phyloP scores from a whole-genome alignment of 305 asterid genomes.

The Fraxinus dipetala region DNA sequence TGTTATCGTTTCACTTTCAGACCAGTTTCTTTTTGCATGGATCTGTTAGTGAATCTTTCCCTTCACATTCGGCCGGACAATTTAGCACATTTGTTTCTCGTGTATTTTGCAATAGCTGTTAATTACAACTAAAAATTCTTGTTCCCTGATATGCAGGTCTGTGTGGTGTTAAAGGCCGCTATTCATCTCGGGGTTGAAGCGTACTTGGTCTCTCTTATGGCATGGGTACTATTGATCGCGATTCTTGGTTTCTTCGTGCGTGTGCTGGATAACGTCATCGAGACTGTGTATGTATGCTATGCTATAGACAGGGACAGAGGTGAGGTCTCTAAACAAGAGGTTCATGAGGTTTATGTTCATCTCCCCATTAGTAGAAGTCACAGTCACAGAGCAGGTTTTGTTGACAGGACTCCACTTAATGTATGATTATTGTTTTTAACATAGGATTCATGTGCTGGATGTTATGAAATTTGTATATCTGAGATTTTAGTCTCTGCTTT shows the following conservation, averaged over 20 bases:
- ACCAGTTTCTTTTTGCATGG: neutral
- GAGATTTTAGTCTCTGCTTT: constrained; percentile 30
- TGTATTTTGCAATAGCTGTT: neutral
- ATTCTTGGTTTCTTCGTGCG: constrained; percentile 67
- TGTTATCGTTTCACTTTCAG: neutral
- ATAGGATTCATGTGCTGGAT: constrained; percentile 28
- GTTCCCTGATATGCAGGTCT: constrained; percentile 46
- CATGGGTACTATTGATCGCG: constrained; percentile 69
- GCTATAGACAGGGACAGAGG: constrained; percentile 83
- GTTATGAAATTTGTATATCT: constrained; percentile 40
- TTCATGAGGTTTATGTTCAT: constrained; percentile 87
- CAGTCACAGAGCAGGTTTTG: constrained; percentile 45
- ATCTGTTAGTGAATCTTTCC: neutral
- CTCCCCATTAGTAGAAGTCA: constrained; percentile 81
- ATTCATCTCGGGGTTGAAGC: constrained; percentile 62
- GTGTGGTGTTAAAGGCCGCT: constrained; percentile 50
- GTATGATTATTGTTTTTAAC: constrained; percentile 38
- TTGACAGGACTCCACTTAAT: constrained; percentile 43
- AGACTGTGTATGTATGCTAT: constrained; percentile 77
- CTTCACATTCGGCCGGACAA: neutral
- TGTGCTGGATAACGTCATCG: constrained; percentile 69
- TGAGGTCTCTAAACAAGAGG: constrained; percentile 74
- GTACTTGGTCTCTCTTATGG: constrained; percentile 59
- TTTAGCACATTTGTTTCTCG: neutral
- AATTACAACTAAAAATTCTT: neutral